Percentiles rank a stretch among this genome's conserved stretches.
Evolutionary conservation across 1,284 basidiomycete species (phyloP).

Genomic region (Leccinum cinnamomeum): DNA sequence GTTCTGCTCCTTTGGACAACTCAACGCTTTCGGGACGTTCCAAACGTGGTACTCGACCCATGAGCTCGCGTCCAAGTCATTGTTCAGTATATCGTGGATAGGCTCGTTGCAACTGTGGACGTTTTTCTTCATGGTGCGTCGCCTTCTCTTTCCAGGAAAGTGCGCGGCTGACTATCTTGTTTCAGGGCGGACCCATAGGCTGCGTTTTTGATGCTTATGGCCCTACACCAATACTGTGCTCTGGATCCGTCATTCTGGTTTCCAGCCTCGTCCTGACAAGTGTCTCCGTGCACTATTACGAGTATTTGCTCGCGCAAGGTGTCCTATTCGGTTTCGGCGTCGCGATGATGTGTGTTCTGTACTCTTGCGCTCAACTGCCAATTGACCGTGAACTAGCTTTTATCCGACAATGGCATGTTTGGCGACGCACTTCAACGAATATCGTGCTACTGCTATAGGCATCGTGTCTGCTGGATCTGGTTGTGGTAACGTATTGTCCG

Average conservation of each 20-base stretch:
- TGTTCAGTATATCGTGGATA: constrained; percentile 48
- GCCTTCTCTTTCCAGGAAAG: constrained; percentile 9
- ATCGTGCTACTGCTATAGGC: constrained; percentile 60
- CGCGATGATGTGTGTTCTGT: constrained; percentile 50
- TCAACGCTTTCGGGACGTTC: constrained; percentile 37
- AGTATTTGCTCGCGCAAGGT: constrained; percentile 61
- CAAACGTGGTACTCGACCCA: constrained; percentile 46
- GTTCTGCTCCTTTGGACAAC: constrained; percentile 37
- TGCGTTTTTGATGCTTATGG: constrained; percentile 52
- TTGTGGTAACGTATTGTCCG: constrained; percentile 40
- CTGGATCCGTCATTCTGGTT: constrained; percentile 44
- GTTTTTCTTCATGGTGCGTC: constrained; percentile 44
- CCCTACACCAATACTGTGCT: constrained; percentile 45
- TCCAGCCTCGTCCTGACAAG: constrained; percentile 54
- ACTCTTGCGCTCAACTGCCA: constrained; percentile 4
- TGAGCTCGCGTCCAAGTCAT: constrained; percentile 35
- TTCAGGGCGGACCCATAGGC: constrained; percentile 51
- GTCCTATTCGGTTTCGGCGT: constrained; percentile 59
- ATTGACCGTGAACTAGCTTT: constrained; percentile 44
- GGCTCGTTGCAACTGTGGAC: constrained; percentile 48
- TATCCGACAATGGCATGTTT: constrained; percentile 56
- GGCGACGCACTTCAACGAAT: constrained; percentile 52
- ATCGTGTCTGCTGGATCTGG: constrained; percentile 55
- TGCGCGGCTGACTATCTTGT: constrained; percentile 7
- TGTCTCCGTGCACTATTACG: constrained; percentile 53